Percentiles rank a stretch among this genome's conserved stretches.
phyloP scores from a whole-genome alignment of 1,284 basidiomycete genomes.

The Ganoderma lucidum region DNA sequence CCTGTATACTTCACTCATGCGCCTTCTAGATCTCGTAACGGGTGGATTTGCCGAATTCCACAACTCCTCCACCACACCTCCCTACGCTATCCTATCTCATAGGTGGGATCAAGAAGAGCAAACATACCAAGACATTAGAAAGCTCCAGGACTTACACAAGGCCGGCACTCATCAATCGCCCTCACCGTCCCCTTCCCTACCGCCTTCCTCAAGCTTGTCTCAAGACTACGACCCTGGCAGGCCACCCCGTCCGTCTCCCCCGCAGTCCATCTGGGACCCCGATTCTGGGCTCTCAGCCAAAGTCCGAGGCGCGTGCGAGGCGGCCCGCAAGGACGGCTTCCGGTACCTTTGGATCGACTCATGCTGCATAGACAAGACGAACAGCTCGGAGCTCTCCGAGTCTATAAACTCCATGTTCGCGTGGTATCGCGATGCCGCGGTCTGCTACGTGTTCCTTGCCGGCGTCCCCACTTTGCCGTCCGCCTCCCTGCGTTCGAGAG shows the following conservation, averaged over 20 bases:
- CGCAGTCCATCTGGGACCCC: background rate
- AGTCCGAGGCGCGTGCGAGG: background rate
- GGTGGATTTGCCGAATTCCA: background rate
- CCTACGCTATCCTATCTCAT: background rate
- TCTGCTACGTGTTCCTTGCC: background rate
- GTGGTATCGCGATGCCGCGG: background rate
- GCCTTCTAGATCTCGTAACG: background rate
- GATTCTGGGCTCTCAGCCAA: background rate
- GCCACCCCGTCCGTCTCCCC: background rate
- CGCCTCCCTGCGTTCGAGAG: background rate
- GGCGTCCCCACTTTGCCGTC: constrained; percentile 21
- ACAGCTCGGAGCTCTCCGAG: constrained; percentile 1
- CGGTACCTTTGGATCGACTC: background rate
- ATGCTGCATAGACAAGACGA: constrained; percentile 3
- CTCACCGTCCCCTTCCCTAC: background rate
- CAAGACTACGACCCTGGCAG: background rate
- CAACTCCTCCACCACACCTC: background rate
- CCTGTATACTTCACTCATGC: background rate
- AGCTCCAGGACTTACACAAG: background rate
- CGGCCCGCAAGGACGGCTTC: background rate
- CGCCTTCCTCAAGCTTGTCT: background rate
- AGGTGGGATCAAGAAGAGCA: constrained; percentile 22
- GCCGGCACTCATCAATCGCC: background rate
- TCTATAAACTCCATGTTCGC: background rate
- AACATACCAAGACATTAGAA: constrained; percentile 52